Base-by-base conservation (phyloP, 768 basidiomycete genomes). In the Lactifluus piperatus region DNA sequence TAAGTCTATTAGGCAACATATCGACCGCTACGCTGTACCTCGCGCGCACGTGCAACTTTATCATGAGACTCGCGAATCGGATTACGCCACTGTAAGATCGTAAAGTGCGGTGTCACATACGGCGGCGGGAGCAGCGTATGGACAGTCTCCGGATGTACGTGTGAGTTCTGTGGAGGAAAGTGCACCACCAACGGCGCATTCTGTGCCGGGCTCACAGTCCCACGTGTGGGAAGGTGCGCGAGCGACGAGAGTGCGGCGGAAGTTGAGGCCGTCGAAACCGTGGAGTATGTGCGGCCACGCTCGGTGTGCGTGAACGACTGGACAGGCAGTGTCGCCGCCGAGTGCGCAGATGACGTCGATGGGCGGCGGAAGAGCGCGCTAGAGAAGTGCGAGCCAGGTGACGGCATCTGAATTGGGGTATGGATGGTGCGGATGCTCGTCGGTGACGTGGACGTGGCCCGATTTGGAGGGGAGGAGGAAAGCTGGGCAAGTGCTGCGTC, bases 41-140 rank as follows among this genome's bases (percentile, higher is more conserved):
- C 60, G n/a, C 60, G 60, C 27, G 83, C 85, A 44, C 74, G 71
- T 56, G 79, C 74, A 37, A 88, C 82, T 52, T 85, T 77, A 58
- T 88, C 87, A 65, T 81, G 83, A 24, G 84, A 81, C 68, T 88
- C 88, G 65, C 79, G 76, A 57, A 90, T 73, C 24, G 88, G 86
- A 51, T 78, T 81, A 51, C 84, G 77, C 69, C 83, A 77, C 18
- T 79, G 74, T 32, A 88, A 73, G 48, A 87, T 79, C 20, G 85
- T 85, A 69, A 89, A 74, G 58, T 91, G 88, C 57, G 84, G 81
- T 64, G 75, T 79, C 61, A 87, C 69, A 67, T 88, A 89, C 43
- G 87, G 86, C 3, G 80, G 79, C 0, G 88, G 88, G 24, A 90
- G 76, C 18, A 89, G 75, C 0, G 86, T 80, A 67, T 91, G 88